Conservation (phyloP, 768 basidiomycete genomes). For the Mycena polygramma region DNA sequence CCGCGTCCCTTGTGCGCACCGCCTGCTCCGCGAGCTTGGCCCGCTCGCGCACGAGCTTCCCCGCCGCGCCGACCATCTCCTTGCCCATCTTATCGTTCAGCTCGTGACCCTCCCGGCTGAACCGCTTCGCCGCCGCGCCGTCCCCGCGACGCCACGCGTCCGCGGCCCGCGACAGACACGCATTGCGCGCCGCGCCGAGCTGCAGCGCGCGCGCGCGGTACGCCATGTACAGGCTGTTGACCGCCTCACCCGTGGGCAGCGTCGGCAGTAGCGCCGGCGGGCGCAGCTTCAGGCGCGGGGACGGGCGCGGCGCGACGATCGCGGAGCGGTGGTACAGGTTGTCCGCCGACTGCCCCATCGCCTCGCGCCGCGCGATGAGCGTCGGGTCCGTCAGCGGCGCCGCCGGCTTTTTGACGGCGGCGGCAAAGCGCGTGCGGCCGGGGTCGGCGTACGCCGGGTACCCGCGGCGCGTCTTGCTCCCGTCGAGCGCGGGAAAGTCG, state of each 20-base stretch:
- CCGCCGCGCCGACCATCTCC: conserved; percentile 89
- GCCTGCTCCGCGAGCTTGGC: conserved; percentile 81
- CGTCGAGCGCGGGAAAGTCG: conserved; percentile 78
- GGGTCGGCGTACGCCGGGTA: conserved; percentile 70
- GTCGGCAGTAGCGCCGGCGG: conserved; percentile 90
- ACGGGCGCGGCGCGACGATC: conserved; percentile 83
- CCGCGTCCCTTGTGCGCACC: conserved; percentile 75
- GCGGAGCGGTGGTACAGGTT: conserved; percentile 74
- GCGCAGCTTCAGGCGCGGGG: conserved; percentile 87
- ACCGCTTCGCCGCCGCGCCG: conserved; percentile 94
- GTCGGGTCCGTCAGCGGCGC: conserved; percentile 48
- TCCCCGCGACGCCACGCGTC: conserved; percentile 97
- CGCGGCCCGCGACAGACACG: conserved; percentile 93
- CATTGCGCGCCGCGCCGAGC: conserved; percentile 93
- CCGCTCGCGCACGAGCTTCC: conserved; percentile 87
- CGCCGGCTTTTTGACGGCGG: conserved; percentile 85
- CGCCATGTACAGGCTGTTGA: conserved; percentile 88
- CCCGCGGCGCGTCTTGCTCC: conserved; percentile 59
- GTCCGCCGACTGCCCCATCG: conserved; percentile 71
- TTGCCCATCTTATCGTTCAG: conserved; percentile 90
- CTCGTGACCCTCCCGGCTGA: conserved; percentile 94
- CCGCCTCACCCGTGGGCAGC: conserved; percentile 83
- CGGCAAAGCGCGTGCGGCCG: conserved; percentile 88
- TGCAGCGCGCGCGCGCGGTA: conserved; percentile 92
- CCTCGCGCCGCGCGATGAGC: conserved; percentile 66